Percentiles rank a stretch among this genome's conserved stretches.
phyloP scores from a whole-genome alignment of 192 early-diverging fungal genomes.

The Dimargaris verticillata region DNA sequence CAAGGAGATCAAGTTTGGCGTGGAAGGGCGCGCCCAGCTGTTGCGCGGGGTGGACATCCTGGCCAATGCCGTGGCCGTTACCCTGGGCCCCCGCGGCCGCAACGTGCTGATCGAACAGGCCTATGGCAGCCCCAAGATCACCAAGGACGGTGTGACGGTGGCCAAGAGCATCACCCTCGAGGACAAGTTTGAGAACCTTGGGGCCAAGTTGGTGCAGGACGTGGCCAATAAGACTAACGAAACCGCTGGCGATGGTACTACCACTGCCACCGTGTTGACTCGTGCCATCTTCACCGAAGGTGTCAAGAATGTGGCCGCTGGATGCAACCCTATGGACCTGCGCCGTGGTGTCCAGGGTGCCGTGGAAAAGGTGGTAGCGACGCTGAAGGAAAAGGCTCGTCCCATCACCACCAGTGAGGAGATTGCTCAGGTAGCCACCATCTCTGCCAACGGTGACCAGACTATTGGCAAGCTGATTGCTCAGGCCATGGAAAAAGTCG shows the following conservation, averaged over 20 bases:
- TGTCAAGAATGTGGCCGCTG: constrained; percentile 97
- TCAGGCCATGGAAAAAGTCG: constrained; percentile 99
- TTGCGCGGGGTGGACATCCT: constrained; percentile 91
- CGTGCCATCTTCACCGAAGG: constrained; percentile 98
- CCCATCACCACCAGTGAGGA: constrained; percentile 90
- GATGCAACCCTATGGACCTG: constrained; percentile 98
- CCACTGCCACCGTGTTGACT: constrained; percentile 94
- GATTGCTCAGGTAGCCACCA: constrained; percentile 97
- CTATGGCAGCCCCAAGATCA: constrained; percentile 97
- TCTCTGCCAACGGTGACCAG: constrained; percentile 98
- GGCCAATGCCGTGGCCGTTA: constrained; percentile 97
- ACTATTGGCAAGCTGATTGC: constrained; percentile 94
- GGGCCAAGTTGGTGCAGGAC: constrained; percentile 94
- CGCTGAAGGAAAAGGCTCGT: constrained; percentile 76
- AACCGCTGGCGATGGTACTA: constrained; percentile 97
- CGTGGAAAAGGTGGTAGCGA: constrained; percentile 85
- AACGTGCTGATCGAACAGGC: constrained; percentile 97
- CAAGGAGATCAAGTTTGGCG: constrained; percentile 95
- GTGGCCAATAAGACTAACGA: constrained; percentile 99
- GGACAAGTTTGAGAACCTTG: constrained; percentile 99
- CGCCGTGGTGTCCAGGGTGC: constrained; percentile 86
- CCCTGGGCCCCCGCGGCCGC: constrained; percentile 96
- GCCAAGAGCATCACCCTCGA: constrained; percentile 93
- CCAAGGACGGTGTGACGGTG: constrained; percentile 99
- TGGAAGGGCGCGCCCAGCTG: constrained; percentile 83